Evolutionary conservation across 495 filamentous ascomycete species (phyloP), one percentile per base, ranked within the genome.

Genomic region (Aspergillus coremiiformis): DNA sequence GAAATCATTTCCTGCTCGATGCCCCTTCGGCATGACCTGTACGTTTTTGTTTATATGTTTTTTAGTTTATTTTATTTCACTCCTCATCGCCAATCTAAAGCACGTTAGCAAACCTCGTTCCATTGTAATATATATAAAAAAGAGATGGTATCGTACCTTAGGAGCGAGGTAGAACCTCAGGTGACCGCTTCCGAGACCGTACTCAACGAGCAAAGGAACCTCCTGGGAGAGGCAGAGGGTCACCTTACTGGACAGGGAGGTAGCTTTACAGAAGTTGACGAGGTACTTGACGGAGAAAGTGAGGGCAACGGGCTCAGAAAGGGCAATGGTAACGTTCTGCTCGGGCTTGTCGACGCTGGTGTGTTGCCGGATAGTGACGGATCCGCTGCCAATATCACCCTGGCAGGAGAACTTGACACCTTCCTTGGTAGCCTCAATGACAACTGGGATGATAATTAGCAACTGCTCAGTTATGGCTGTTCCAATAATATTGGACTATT

Each of bases 201-300:
- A 99, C 73, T 97, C 92, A 19, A 99, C 93, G 49, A 96, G 75
- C 59, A 99, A 83, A 20, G 93, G 93, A 37, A 99, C 91, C 73
- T 99, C 93, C 67, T 89, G 90, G 43, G 90, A 96, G 44, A 99
- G 79, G 72, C 87, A 91, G 59, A 99, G 81, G 67, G 85, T 91
- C 62, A 99, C 93, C 46, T 80, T 79, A 64, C 64, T 72, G 49
- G 90, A 93, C 49, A 99, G 75, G 47, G 84, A 83, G 64, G 86
- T 85, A 32, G 93, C 93, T 78, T 99, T 99, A 84, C 93, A 97
- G 78, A 99, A 99, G 80, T 96, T 96, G 81, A 94, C 89, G 5
- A 99, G 83, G 75, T 99, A 99, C 73, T 99, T 99, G 59, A 97
- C 87, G 39, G 93, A 96, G 81, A 99, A 99, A 27, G 92, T 99